Evolutionary conservation across 805 yeast genomes (phyloP).

Genomic region (Teunomyces tritomae): DNA sequence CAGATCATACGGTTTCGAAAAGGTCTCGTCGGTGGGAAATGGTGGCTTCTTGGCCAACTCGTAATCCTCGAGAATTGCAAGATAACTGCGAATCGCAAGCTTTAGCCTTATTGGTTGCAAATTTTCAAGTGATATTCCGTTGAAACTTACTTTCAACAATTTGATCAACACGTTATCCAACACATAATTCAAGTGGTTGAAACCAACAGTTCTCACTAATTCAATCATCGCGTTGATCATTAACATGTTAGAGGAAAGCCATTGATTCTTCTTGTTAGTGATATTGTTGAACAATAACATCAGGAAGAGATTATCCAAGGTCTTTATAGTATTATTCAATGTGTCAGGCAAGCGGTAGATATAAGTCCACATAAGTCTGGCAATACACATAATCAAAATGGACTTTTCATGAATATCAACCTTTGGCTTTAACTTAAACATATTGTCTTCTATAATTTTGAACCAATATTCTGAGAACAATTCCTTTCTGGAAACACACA

Average conservation of each 20-base stretch:
- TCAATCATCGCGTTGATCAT: constrained; percentile 68
- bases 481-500: constrained; percentile 79
- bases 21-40: constrained; percentile 63
- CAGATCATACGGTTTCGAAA: neutral
- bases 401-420: constrained; percentile 47
- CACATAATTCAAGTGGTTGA: constrained; percentile 71
- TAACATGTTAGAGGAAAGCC: constrained; percentile 67
- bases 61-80: constrained; percentile 65
- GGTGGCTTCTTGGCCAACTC: constrained; percentile 57
- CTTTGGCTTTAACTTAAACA: constrained; percentile 65
- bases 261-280: constrained; percentile 59
- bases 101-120: constrained; percentile 68
- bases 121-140: constrained; percentile 57
- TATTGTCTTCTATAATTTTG: constrained; percentile 58
- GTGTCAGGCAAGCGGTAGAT: constrained; percentile 85
- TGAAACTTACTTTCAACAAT: constrained; percentile 59
- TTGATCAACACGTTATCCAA: constrained; percentile 77
- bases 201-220: constrained; percentile 74
- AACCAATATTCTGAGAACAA: constrained; percentile 75
- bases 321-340: constrained; percentile 79
- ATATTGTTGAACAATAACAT: constrained; percentile 48
- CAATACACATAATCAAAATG: constrained; percentile 58
- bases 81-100: constrained; percentile 67
- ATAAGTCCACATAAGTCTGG: constrained; percentile 87
- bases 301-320: constrained; percentile 62